phyloP scores from a whole-genome alignment of 1,284 basidiomycete species.

The Fomitopsis betulina region DNA sequence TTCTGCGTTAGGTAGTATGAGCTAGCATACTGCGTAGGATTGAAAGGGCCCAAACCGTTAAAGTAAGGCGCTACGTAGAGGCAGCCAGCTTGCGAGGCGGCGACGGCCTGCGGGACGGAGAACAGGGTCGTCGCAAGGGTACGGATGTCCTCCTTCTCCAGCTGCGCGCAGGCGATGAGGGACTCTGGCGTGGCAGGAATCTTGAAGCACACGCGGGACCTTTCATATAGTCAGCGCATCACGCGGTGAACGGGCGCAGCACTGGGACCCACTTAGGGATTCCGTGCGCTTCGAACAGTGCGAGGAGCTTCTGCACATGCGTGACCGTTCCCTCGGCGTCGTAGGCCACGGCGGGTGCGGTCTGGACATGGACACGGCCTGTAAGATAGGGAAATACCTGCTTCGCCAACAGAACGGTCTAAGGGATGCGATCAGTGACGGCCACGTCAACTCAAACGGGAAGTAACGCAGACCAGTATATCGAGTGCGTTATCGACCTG shows the following conservation, averaged over 20 bases:
- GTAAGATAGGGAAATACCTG: conserved; percentile 40
- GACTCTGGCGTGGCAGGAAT: conserved; percentile 45
- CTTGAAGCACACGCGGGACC: conserved; percentile 46
- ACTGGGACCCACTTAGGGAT: conserved; percentile 34
- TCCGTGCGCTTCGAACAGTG: conserved; percentile 38
- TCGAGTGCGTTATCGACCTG: conserved; percentile 36
- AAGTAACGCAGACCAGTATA: conserved; percentile 30
- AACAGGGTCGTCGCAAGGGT: conserved; percentile 46
- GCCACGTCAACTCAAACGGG: not conserved
- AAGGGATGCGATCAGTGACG: not conserved
- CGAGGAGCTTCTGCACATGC: conserved; percentile 40
- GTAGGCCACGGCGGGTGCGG: conserved; percentile 39
- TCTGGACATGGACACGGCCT: conserved; percentile 43
- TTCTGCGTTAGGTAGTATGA: conserved; percentile 24
- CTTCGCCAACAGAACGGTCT: conserved; percentile 44
- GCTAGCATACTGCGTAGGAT: not conserved
- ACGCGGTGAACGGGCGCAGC: not conserved
- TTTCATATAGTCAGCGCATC: conserved; percentile 11
- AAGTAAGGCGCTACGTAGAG: conserved; percentile 46
- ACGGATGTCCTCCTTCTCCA: conserved; percentile 36
- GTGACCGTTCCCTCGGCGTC: conserved; percentile 39
- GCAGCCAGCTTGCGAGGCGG: conserved; percentile 43
- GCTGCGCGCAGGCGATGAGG: conserved; percentile 38
- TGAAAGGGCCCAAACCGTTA: conserved; percentile 31
- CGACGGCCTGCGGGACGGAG: conserved; percentile 41